These are phyloP conservation scores for Petunia secreta DNA, from an alignment of 257 asterid genomes.

Conservation along the genomic window DNA sequence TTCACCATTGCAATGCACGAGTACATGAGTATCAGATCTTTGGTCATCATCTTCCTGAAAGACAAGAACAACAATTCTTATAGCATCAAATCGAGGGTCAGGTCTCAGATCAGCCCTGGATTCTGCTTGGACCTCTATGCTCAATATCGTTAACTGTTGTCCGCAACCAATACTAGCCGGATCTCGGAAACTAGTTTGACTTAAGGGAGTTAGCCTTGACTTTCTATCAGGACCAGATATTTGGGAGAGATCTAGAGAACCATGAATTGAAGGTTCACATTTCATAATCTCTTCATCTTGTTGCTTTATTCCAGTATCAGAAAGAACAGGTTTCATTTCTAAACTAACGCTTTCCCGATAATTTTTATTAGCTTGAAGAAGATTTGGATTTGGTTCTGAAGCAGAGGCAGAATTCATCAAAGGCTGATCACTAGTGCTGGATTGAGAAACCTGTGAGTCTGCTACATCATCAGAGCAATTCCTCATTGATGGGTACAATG, in stretches of 20 bases:
- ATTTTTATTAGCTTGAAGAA: slow-evolving; percentile 30
- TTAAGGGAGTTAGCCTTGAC: slow-evolving; percentile 74
- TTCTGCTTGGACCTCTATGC: slow-evolving; percentile 89
- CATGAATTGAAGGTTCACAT: slow-evolving; percentile 43
- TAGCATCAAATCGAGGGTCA: slow-evolving; percentile 92
- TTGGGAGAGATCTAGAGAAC: slow-evolving; percentile 69
- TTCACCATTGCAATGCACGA: slow-evolving; percentile 55
- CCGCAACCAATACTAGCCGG: slow-evolving; percentile 89
- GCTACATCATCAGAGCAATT: slow-evolving; percentile 39
- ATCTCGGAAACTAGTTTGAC: slow-evolving; percentile 90
- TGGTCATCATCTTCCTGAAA: slow-evolving; percentile 76
- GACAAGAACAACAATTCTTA: slow-evolving; percentile 68
- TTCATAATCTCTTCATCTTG: slow-evolving; percentile 30
- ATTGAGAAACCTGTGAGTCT: slow-evolving; percentile 56
- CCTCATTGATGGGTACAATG: slow-evolving; percentile 39
- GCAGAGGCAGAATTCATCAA: slow-evolving; percentile 39
- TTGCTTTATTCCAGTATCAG: slow-evolving; percentile 28
- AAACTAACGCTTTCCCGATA: slow-evolving; percentile 37
- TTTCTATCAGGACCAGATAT: slow-evolving; percentile 82
- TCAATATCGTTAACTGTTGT: slow-evolving; percentile 83
- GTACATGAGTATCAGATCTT: slow-evolving; percentile 52
- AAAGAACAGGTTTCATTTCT: slow-evolving; percentile 40
- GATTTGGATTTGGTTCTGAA: slow-evolving; percentile 35
- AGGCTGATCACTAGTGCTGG: slow-evolving; percentile 41
- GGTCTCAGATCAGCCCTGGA: slow-evolving; percentile 92